Evolutionary conservation across 305 asterid genomes (phyloP).

Genomic region (Fraxinus greggii): DNA sequence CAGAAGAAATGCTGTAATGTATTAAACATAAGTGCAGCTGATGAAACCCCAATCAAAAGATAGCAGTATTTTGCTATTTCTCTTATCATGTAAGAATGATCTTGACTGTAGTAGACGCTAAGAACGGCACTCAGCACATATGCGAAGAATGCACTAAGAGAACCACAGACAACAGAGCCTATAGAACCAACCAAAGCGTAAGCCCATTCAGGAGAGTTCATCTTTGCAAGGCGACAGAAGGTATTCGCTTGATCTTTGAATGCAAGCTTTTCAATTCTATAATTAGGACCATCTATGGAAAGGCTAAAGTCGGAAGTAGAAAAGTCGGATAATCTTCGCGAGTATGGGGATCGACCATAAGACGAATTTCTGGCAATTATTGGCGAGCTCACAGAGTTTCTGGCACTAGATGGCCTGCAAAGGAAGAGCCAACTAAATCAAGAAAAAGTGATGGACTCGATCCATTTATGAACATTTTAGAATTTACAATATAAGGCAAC

Average conservation of each 20-base stretch:
- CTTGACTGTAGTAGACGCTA: conserved; percentile 86
- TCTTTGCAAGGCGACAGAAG: conserved; percentile 89
- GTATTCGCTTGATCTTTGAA: conserved; percentile 93
- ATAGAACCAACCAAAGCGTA: conserved; percentile 85
- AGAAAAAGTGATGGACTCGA: neutral
- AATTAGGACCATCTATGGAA: conserved; percentile 74
- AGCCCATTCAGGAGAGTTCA: conserved; percentile 98
- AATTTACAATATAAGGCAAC: neutral
- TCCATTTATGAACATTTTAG: neutral
- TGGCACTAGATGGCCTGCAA: conserved; percentile 94
- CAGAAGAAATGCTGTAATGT: conserved; percentile 92
- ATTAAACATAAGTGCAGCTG: conserved; percentile 92
- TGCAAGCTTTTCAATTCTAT: conserved; percentile 79
- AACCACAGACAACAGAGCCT: conserved; percentile 91
- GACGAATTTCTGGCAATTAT: conserved; percentile 90
- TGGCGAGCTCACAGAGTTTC: conserved; percentile 97
- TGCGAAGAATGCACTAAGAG: conserved; percentile 95
- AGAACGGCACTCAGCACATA: conserved; percentile 95
- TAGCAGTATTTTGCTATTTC: conserved; percentile 92
- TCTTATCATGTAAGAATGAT: conserved; percentile 66
- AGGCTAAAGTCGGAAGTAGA: conserved; percentile 97
- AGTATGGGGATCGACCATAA: conserved; percentile 91
- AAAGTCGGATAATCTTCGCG: conserved; percentile 88
- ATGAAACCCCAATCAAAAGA: conserved; percentile 84
- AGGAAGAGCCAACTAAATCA: conserved; percentile 5